These are phyloP conservation scores for Fragaria vesca DNA, from an alignment of 306 rosid genomes.

Conservation along the genomic window DNA sequence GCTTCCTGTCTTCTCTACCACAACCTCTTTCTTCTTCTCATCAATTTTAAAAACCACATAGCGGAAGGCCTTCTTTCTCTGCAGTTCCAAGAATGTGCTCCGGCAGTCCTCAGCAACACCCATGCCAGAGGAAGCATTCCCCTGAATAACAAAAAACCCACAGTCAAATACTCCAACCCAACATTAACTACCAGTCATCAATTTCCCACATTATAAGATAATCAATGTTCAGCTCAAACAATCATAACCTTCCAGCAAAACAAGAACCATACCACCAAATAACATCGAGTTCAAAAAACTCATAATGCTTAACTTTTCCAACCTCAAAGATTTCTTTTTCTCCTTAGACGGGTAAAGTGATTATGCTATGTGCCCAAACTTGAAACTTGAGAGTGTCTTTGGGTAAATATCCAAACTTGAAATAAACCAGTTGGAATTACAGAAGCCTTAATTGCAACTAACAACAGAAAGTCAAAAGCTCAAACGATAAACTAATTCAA, in stretches of 20 bases:
- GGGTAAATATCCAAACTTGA: neutral
- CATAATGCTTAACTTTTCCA: neutral
- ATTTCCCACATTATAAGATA: neutral
- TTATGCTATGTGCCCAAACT: neutral
- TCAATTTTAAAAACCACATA: slow-evolving; percentile 78
- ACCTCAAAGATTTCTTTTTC: neutral
- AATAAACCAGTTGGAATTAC: neutral
- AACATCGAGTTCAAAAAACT: neutral
- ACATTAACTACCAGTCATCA: neutral
- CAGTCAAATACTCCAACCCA: slow-evolving; percentile 9
- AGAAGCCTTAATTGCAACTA: neutral
- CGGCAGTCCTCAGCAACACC: slow-evolving; percentile 67
- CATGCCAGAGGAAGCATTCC: slow-evolving; percentile 79
- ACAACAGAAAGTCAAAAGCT: neutral
- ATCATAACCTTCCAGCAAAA: neutral
- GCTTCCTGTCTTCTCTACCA: slow-evolving; percentile 78
- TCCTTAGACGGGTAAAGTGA: neutral
- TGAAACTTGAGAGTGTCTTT: neutral
- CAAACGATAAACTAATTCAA: neutral
- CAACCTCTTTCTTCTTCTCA: slow-evolving; percentile 75
- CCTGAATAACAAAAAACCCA: slow-evolving; percentile 33
- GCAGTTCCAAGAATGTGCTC: slow-evolving; percentile 59
- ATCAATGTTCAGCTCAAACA: neutral
- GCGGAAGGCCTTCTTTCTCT: slow-evolving; percentile 78
- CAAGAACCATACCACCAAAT: neutral